These are phyloP conservation scores for Phaseolus lunatus DNA, from an alignment of 306 rosid genomes.

Conservation along the genomic window DNA sequence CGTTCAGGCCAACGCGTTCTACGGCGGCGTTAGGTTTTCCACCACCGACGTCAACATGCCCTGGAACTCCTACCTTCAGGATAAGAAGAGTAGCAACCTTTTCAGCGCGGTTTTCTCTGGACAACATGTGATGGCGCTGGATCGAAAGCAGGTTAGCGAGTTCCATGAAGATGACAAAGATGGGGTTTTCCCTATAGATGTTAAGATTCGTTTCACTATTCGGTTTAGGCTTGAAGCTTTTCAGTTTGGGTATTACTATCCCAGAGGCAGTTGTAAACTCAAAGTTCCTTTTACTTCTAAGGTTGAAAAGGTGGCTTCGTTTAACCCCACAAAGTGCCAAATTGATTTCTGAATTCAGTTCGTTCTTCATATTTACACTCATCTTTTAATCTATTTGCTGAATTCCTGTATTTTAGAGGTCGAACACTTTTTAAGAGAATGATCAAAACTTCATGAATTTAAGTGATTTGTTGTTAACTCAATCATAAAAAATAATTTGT, in stretches of 20 bases:
- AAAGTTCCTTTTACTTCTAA: constrained; percentile 49
- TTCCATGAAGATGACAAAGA: constrained; percentile 39
- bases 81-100: constrained; percentile 39
- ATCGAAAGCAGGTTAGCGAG: background rate
- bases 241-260: constrained; percentile 37
- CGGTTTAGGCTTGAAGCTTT: constrained; percentile 51
- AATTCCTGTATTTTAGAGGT: background rate
- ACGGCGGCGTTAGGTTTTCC: constrained; percentile 30
- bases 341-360: background rate
- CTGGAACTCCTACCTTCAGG: constrained; percentile 22
- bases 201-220: constrained; percentile 52
- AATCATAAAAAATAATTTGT: too few species aligned
- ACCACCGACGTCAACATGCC: constrained; percentile 33
- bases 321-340: background rate
- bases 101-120: constrained; percentile 49
- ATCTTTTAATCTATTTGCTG: background rate
- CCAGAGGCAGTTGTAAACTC: constrained; percentile 52
- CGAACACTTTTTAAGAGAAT: too few species aligned
- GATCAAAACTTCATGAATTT: too few species aligned
- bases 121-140: constrained; percentile 36
- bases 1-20: constrained; percentile 39
- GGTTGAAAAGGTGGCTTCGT: background rate
- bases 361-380: too few species aligned
- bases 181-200: constrained; percentile 51
- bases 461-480: too few species aligned